Base-by-base conservation (phyloP, 116 monocot genomes). In the Zostera marina region DNA sequence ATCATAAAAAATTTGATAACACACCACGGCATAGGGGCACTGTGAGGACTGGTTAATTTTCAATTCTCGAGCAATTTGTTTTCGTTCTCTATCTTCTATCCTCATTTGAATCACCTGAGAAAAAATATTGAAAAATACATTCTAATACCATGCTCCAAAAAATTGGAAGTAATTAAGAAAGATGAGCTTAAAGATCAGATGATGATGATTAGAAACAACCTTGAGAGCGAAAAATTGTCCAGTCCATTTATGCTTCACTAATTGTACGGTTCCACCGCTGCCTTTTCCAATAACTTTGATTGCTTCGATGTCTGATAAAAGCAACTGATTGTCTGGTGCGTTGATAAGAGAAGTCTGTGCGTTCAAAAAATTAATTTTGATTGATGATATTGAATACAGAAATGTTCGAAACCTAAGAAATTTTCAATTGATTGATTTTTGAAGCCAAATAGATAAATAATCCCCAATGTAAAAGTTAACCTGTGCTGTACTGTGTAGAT, bases 151-250 rank as follows among this genome's bases (percentile, higher is more conserved):
- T 51, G 16, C 8, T 51, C 51, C 9, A 51, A 51, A 12, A n/a
- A 19, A 46, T 13, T n/a, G n/a, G n/a, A n/a, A 46, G 45, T 0
- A 46, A 51, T 13, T 19, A 19, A 15, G 51, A 51, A 51, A 15
- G 20, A 51, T 51, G 19, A 51, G 21, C 0, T 51, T 19, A 4
- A 26, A 2, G 32, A 54, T 54, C 12, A 54, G 43, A 11, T 52
- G 53, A 20, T 62, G 52, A 63, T 20, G 7, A 51, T 13, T n/a
- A n/a, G n/a, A n/a, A 17, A 48, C 14, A 47, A 87, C 87, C 87
- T 93, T 93, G 44, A 87, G 81, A 71, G 92, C 87, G 71, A 93
- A 93, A 77, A 81, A 87, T 63, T 87, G 87, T 52, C 72, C 76
- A 26, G 92, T 87, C 81, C 81, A 93, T 78, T 93, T 93, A 66